Evolutionary conservation across 2,329 filamentous ascomycete genomes (phyloP).

Genomic region (Ascochyta viciae-villosae): DNA sequence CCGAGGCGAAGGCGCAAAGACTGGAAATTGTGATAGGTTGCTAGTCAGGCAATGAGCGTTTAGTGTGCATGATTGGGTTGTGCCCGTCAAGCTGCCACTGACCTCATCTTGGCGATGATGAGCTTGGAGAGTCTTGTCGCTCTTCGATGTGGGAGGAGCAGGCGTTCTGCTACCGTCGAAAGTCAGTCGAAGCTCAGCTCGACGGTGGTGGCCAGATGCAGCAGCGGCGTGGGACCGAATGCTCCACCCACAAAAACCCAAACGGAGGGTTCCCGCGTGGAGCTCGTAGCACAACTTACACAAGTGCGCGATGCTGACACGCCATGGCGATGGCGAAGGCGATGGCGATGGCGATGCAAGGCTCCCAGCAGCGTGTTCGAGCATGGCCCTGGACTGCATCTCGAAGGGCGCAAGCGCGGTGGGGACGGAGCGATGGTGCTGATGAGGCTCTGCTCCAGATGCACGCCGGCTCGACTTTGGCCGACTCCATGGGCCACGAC

Average conservation of each 20-base stretch:
- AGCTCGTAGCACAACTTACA: not conserved
- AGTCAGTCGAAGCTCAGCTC: not conserved
- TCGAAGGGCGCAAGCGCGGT: conserved; percentile 12
- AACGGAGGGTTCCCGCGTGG: not conserved
- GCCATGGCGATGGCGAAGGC: not conserved
- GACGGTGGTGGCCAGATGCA: not conserved
- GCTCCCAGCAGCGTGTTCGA: conserved; percentile 9
- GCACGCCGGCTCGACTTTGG: not conserved
- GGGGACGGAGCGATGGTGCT: conserved; percentile 1
- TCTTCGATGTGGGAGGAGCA: not conserved
- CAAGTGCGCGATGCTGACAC: conserved; percentile 5
- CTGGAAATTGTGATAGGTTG: conserved; percentile 12
- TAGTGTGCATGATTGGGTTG: conserved; percentile 9
- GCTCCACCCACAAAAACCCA: not conserved
- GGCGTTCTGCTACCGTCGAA: not conserved
- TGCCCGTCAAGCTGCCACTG: conserved; percentile 9
- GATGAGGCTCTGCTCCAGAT: conserved; percentile 20
- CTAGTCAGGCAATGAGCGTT: conserved; percentile 10
- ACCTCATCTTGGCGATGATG: conserved; percentile 16
- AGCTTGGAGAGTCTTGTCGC: conserved; percentile 11
- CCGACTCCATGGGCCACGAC: conserved; percentile 3
- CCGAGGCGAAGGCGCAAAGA: conserved; percentile 5
- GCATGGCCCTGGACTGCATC: conserved; percentile 1
- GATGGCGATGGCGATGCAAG: not conserved
- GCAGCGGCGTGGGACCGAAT: not conserved